phyloP scores from a whole-genome alignment of 2,329 filamentous ascomycete genomes.

The Colletotrichum caudatum region DNA sequence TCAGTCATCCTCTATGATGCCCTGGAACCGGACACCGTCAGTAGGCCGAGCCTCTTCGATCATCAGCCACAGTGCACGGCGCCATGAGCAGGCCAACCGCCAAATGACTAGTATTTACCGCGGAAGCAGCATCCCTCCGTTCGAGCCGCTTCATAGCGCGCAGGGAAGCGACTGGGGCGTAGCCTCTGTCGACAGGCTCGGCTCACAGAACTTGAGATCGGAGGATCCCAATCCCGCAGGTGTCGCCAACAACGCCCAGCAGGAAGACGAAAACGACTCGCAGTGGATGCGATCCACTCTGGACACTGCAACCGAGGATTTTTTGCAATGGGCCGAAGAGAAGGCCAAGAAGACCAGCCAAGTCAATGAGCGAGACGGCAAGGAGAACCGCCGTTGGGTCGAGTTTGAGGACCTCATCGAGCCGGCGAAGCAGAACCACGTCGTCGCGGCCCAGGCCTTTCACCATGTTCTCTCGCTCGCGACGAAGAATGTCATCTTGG shows the following conservation, averaged over 20 bases:
- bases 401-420: conserved; percentile 78
- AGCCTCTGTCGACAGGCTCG: conserved; percentile 48
- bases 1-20: conserved; percentile 64
- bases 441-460: conserved; percentile 80
- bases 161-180: conserved; percentile 46
- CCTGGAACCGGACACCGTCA: conserved; percentile 60
- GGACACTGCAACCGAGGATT: conserved; percentile 60
- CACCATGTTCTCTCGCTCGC: conserved; percentile 79
- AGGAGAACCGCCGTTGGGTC: conserved; percentile 60
- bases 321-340: conserved; percentile 58
- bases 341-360: conserved; percentile 51
- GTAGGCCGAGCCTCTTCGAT: conserved; percentile 38
- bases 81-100: conserved; percentile 34
- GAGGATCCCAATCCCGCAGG: conserved; percentile 44
- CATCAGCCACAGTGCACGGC: conserved; percentile 17
- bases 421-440: conserved; percentile 63
- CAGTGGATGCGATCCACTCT: conserved; percentile 53
- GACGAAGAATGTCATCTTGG: conserved; percentile 71
- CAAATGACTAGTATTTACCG: conserved; percentile 54
- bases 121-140: conserved; percentile 53
- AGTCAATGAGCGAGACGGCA: conserved; percentile 47
- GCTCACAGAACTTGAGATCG: conserved; percentile 51
- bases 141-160: conserved; percentile 62
- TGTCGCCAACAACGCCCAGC: conserved; percentile 40
- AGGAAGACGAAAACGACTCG: conserved; percentile 45